These are phyloP conservation scores for Mycena rosella DNA, from an alignment of 768 basidiomycete species.

Conservation along the genomic window DNA sequence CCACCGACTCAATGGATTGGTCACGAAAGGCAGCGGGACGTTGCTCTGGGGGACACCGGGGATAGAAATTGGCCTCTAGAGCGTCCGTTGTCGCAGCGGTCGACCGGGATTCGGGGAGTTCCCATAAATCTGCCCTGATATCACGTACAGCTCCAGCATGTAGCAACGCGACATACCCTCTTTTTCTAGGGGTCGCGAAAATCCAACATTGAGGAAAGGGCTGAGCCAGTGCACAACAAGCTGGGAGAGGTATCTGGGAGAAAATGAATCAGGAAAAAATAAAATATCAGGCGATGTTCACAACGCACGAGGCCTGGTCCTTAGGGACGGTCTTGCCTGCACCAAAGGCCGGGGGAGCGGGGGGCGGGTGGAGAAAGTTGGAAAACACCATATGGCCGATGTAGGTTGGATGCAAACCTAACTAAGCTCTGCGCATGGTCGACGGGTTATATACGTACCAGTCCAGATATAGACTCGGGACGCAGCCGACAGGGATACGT, in stretches of 20 bases:
- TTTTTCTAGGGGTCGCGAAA: conserved; percentile 66
- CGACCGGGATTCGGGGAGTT: conserved; percentile 54
- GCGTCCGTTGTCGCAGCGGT: conserved; percentile 55
- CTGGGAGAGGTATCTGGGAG: conserved; percentile 57
- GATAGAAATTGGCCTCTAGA: conserved; percentile 62
- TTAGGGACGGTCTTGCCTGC: conserved; percentile 38
- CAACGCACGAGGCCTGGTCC: conserved; percentile 50
- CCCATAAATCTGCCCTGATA: conserved; percentile 64
- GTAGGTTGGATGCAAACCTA: neutral
- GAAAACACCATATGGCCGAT: conserved; percentile 23
- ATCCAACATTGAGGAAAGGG: conserved; percentile 69
- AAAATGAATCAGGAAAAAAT: neutral
- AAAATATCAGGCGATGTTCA: neutral
- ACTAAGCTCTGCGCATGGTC: neutral
- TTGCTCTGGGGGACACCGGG: conserved; percentile 63
- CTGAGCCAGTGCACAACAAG: conserved; percentile 66
- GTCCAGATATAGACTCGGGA: no score
- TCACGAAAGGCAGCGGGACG: conserved; percentile 51
- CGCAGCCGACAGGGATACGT: no score
- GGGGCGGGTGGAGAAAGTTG: conserved; percentile 38
- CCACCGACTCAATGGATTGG: conserved; percentile 10
- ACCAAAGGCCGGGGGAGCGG: conserved; percentile 41
- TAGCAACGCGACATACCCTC: conserved; percentile 56
- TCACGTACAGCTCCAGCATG: neutral
- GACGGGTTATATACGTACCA: neutral